phyloP scores from a whole-genome alignment of 1,284 basidiomycete genomes.

The Dichomitus squalens region DNA sequence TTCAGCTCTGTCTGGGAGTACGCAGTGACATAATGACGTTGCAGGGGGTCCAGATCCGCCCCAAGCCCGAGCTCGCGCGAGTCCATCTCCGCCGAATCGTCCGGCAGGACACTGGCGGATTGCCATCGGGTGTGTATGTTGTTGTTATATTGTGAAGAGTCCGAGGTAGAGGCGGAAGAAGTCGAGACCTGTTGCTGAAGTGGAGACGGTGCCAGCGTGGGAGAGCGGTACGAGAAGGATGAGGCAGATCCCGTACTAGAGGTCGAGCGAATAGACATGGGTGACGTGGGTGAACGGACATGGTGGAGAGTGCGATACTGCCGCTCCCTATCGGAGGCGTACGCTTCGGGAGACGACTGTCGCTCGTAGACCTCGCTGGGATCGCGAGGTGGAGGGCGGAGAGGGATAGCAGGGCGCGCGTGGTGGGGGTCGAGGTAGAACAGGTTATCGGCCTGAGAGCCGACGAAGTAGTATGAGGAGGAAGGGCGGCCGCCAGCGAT shows the following conservation, averaged over 20 bases:
- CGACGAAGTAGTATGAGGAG: slow-evolving; percentile 98
- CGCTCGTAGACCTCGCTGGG: slow-evolving; percentile 19
- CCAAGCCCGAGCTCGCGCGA: slow-evolving; percentile 39
- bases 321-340: slow-evolving; percentile 27
- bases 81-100: slow-evolving; percentile 40
- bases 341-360: slow-evolving; percentile 32
- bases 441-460: slow-evolving; percentile 84
- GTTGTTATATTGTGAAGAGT: slow-evolving; percentile 31
- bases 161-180: slow-evolving; percentile 38
- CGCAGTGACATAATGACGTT: slow-evolving; percentile 64
- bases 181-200: slow-evolving; percentile 61
- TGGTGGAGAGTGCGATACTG: slow-evolving; percentile 37
- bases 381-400: slow-evolving; percentile 54
- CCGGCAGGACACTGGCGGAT: slow-evolving; percentile 32
- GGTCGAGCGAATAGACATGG: slow-evolving; percentile 47
- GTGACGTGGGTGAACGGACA: slow-evolving; percentile 49
- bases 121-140: slow-evolving; percentile 35
- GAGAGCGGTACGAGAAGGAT: slow-evolving; percentile 59
- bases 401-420: slow-evolving; percentile 78
- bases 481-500: slow-evolving; percentile 95
- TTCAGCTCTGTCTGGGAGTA: slow-evolving; percentile 70
- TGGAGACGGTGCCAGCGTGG: slow-evolving; percentile 56
- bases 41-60: slow-evolving; percentile 45
- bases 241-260: slow-evolving; percentile 48
- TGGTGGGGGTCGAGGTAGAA: slow-evolving; percentile 98